phyloP scores from a whole-genome alignment of 257 asterid species.

The Solanum dulcamara region DNA sequence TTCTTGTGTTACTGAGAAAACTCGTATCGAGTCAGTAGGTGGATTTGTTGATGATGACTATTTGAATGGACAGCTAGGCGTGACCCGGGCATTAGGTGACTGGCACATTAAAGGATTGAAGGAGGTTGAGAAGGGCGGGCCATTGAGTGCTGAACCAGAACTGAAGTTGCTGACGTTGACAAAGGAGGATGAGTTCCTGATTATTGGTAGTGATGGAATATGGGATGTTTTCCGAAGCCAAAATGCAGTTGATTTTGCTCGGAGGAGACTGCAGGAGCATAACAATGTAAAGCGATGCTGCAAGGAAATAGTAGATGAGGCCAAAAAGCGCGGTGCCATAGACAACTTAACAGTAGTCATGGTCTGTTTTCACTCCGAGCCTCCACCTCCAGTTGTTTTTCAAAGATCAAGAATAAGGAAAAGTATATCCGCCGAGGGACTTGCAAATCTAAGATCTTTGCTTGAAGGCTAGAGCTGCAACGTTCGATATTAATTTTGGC shows the following conservation, averaged over 20 bases:
- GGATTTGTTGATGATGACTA: constrained; percentile 69
- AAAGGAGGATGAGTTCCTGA: constrained; percentile 80
- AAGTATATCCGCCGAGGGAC: constrained; percentile 77
- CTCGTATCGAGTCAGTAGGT: constrained; percentile 67
- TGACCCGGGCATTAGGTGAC: constrained; percentile 81
- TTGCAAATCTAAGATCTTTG: constrained; percentile 49
- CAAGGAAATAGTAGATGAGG: constrained; percentile 73
- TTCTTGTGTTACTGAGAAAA: constrained; percentile 44
- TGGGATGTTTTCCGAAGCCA: constrained; percentile 88
- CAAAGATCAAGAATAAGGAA: constrained; percentile 53
- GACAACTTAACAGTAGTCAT: constrained; percentile 76
- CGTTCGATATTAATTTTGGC: background rate
- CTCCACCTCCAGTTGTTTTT: constrained; percentile 40
- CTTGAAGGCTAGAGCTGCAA: constrained; percentile 37
- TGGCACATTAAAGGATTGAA: constrained; percentile 93
- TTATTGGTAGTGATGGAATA: constrained; percentile 76
- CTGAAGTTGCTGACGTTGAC: constrained; percentile 52
- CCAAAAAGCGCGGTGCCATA: constrained; percentile 58
- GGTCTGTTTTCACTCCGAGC: constrained; percentile 64
- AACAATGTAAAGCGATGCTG: constrained; percentile 70
- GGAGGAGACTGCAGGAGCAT: constrained; percentile 75
- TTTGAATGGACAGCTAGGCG: constrained; percentile 65
- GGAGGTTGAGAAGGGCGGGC: constrained; percentile 51
- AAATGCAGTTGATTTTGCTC: constrained; percentile 69
- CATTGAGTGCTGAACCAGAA: constrained; percentile 88